Conservation (phyloP, 257 asterid genomes). For the Lavandula angustifolia region DNA sequence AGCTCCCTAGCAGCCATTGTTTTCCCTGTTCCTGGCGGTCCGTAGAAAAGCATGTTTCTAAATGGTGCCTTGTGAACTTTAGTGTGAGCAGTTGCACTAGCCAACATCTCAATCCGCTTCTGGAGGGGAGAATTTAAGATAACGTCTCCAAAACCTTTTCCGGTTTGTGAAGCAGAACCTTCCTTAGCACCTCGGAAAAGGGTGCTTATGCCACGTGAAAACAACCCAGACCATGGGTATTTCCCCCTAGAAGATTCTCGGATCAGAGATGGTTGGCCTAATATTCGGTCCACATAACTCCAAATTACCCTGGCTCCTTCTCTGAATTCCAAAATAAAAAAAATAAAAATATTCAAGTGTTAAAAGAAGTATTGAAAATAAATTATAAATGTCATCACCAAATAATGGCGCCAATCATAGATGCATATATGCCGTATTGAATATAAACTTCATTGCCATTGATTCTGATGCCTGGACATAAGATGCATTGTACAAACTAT, state of each 20-base stretch:
- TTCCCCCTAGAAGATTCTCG: constrained; percentile 96
- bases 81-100: constrained; percentile 83
- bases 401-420: constrained; percentile 6
- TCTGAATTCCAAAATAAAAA: constrained; percentile 47
- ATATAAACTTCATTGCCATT: neutral
- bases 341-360: no score
- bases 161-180: constrained; percentile 44
- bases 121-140: constrained; percentile 84
- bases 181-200: constrained; percentile 48
- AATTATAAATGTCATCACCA: neutral
- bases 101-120: constrained; percentile 74
- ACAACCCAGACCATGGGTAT: constrained; percentile 92
- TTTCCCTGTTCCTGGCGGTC: constrained; percentile 99
- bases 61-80: constrained; percentile 92
- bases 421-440: neutral
- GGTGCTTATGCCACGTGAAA: constrained; percentile 53
- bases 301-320: constrained; percentile 95
- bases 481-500: constrained; percentile 16
- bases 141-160: constrained; percentile 79
- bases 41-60: constrained; percentile 91
- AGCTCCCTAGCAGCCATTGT: constrained; percentile 99
- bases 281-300: constrained; percentile 92
- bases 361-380: neutral
- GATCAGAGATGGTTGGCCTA: constrained; percentile 94
- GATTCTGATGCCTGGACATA: constrained; percentile 1